Evolutionary conservation across 2,329 filamentous ascomycete species (phyloP), one percentile per base, ranked within the genome.

Genomic region (Aureobasidium zeae): DNA sequence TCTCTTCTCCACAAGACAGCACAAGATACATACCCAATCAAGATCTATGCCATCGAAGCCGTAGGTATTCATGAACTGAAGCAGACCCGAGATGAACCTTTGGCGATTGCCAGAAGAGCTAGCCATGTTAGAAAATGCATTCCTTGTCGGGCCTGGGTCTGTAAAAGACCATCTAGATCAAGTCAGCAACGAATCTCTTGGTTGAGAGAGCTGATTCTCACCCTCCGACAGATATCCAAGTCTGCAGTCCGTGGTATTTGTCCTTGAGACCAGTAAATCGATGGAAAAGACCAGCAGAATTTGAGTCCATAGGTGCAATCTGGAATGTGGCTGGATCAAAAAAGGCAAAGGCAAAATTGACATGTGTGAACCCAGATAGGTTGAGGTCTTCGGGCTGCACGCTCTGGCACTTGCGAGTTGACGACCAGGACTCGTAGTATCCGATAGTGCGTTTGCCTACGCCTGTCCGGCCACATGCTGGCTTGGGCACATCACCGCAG

Each of bases 261-360:
- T n/a, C n/a, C 26, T 29, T 29, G 11, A 29, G 5, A 6, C 11
- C 26, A 6, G 26, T 29, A 4, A 29, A 29, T 6, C 49, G 28
- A 16, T 12, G 10, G 35, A 52, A 59, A 1, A 57, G 35, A 0
- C 17, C 10, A 0, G 20, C 11, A 1, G 46, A 28, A 0, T 53
- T 30, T 3, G 36, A 42, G 15, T 59, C 56, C 55, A 64, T 64
- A 2, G 51, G 39, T 0, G 47, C 45, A 17, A 68, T 52, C 0
- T 52, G 5, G 45, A 56, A 65, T 0, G 55, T 58, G 0, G 30
- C 29, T 0, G 63, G 60, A 16, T 65, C 50, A 17, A 67, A 50
- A 0, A 48, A 38, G 0, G 58, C 56, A 38, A 65, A 67, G 0
- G 61, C 16, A 39, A 47, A 51, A 28, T 51, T 48, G 22, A 49